Base-by-base conservation (phyloP, 139 green algal species). In the Asterochloris sp. region DNA sequence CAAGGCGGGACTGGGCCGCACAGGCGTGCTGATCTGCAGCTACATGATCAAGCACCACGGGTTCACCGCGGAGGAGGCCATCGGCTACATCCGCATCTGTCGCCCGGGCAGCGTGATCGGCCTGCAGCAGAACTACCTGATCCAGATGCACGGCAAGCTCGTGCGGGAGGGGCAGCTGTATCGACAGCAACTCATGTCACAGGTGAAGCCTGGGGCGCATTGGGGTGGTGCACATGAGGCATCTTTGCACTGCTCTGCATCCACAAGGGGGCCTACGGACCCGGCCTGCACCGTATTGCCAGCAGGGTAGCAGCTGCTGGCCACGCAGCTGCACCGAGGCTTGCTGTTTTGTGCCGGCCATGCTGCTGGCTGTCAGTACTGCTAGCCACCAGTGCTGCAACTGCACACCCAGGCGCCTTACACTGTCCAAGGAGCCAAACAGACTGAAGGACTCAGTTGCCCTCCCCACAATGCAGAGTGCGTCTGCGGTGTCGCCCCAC, bases 1-100 rank as follows among this genome's bases (percentile, higher is more conserved):
- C 92, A 98, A 98, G 89, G 95, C 96, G 10, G 96, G 96, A 0
- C 91, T 98, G 74, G 96, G 96, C n/a, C 90, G 96, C 76, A 98
- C 96, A 80, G 88, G 88, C 10, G 91, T 98, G 68, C 91, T 98
- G 73, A 97, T 98, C 86, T 97, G 93, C 82, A 87, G 83, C 80
- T 98, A 97, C 89, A 91, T 98, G 75, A 98, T 98, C 88, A 98
- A 98, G 87, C 93, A 98, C 90, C 96, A 92, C 80, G 83, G 88
- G 23, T 96, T 98, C 87, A 94, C 88, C 8, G 89, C 91, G 12
- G 87, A 94, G 86, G 93, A 98, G 89, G 93, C 93, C 13, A 96
- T 98, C 67, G 94, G 89, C 15, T 98, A 98, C 91, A 97, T 98
- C 84, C 89, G 96, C n/a, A 85, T 98, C 6, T 94, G 90, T 84